phyloP scores from a whole-genome alignment of 2,329 filamentous ascomycete species.

The Byssoonygena ceratinophila region DNA sequence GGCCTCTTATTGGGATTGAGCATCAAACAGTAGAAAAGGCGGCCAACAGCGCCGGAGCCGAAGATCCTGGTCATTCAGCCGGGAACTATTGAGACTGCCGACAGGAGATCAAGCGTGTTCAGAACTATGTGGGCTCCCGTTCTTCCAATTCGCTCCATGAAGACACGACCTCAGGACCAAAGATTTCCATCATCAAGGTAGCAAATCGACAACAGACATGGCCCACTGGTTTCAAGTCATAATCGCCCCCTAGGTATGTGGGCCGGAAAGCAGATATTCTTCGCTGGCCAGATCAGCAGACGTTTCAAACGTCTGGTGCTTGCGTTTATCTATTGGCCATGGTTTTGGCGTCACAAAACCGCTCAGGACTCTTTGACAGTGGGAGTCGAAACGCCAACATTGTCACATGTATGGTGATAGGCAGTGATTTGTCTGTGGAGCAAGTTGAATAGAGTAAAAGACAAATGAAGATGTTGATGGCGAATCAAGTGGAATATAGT shows the following conservation, averaged over 20 bases:
- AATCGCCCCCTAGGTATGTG: not conserved
- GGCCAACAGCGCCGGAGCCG: not conserved
- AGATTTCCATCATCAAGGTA: slow-evolving; percentile 4
- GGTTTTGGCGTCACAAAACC: slow-evolving; percentile 3
- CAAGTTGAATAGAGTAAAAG: not conserved
- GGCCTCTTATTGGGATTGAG: not conserved
- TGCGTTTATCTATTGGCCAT: not conserved
- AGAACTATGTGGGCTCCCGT: slow-evolving; percentile 3
- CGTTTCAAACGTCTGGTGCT: not conserved
- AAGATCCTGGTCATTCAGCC: slow-evolving; percentile 2
- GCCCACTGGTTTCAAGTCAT: not conserved
- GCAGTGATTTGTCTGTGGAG: not conserved
- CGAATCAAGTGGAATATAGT: not conserved
- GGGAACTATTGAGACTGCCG: not conserved
- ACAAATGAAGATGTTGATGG: not conserved
- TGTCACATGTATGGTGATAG: not conserved
- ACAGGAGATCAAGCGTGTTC: slow-evolving; percentile 8
- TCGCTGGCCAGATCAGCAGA: not conserved
- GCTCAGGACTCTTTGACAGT: slow-evolving; percentile 1
- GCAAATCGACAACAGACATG: not conserved
- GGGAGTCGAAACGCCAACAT: not conserved
- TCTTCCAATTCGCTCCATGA: not conserved
- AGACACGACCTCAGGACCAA: not conserved
- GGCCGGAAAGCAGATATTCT: not conserved
- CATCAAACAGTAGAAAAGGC: slow-evolving; percentile 5